phyloP scores from a whole-genome alignment of 75 land plant species.

The Gnetum montanum region DNA sequence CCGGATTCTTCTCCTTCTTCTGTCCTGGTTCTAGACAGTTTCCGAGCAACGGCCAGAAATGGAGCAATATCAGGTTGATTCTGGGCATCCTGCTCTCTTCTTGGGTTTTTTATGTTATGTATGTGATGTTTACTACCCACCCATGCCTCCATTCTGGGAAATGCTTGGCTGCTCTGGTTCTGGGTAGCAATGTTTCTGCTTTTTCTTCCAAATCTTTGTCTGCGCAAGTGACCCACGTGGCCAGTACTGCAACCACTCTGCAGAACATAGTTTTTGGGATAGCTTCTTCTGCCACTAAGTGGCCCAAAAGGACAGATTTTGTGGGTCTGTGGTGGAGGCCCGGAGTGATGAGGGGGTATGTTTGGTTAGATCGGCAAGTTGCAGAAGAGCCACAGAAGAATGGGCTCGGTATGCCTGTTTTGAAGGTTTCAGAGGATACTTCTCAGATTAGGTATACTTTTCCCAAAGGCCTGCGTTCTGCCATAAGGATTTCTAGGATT shows the following conservation, averaged over 20 bases:
- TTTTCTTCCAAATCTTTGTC: background rate
- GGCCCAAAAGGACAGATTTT: constrained; percentile 21
- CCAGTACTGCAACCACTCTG: constrained; percentile 1
- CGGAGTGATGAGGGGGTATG: constrained; percentile 26
- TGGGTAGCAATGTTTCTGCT: background rate
- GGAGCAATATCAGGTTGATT: background rate
- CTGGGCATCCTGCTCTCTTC: background rate
- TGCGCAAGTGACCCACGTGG: too few relatives aligned
- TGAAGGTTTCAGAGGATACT: constrained; percentile 42
- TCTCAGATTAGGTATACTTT: constrained; percentile 37
- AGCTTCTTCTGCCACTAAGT: constrained; percentile 21
- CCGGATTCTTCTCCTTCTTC: too few relatives aligned
- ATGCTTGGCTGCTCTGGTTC: constrained; percentile 4
- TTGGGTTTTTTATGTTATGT: constrained; percentile 3
- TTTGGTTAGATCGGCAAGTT: constrained; percentile 23
- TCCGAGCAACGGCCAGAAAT: too few relatives aligned
- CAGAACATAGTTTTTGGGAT: constrained; percentile 28
- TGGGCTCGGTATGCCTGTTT: constrained; percentile 19
- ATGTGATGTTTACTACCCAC: constrained; percentile 8
- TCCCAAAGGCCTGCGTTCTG: constrained; percentile 29
- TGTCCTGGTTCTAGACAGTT: too few relatives aligned
- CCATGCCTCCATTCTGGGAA: constrained; percentile 4
- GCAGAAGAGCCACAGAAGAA: background rate
- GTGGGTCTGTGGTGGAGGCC: constrained; percentile 42
- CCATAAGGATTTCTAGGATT: constrained; percentile 59